Base-by-base conservation (phyloP, 2,329 filamentous ascomycete genomes). In the Arachnopeziza araneosa region DNA sequence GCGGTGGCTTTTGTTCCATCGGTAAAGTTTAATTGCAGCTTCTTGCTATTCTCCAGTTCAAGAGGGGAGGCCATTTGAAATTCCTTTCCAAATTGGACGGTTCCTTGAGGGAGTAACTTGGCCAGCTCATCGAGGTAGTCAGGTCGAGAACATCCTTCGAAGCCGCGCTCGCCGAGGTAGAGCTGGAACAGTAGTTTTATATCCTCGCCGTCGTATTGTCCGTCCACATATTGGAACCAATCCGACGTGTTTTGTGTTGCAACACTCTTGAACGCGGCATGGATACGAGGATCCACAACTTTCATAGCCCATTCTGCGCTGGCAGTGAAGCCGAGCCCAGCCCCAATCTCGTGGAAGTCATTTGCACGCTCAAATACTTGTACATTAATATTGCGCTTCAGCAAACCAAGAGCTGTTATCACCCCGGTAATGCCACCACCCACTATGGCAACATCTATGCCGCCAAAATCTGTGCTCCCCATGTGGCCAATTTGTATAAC, bases 61-160 rank as follows among this genome's bases (percentile, higher is more conserved):
- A n/a, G n/a, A n/a, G n/a, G n/a, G n/a, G n/a, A n/a, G n/a, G n/a
- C n/a, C n/a, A n/a, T 44, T 44, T 12, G 17, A 44, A 8, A 4
- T 14, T 44, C 10, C 61, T 74, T 74, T 4, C 60, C 56, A n/a
- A 73, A 68, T 36, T 63, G 49, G 12, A 70, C 66, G 14, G 52
- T n/a, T n/a, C 24, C 5, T 69, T 69, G 1, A 64, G 0, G 73
- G 74, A 9, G 79, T 64, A 73, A 54, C 32, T 72, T 67, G 8
- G 77, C 68, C 17, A 79, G 60, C 50, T 74, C 69, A 50, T 76
- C 73, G n/a, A 78, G 63, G 57, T 76, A 77, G 44, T 75, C 69
- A 19, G 74, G 60, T 2, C 62, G 52, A 9, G 50, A 48, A 51
- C 50, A 52, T 10, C 52, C 57, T 22, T 56, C 49, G 24, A 55